Base-by-base conservation (phyloP, 1,139 yeast species). In the Trichomonascaceae sp. region DNA sequence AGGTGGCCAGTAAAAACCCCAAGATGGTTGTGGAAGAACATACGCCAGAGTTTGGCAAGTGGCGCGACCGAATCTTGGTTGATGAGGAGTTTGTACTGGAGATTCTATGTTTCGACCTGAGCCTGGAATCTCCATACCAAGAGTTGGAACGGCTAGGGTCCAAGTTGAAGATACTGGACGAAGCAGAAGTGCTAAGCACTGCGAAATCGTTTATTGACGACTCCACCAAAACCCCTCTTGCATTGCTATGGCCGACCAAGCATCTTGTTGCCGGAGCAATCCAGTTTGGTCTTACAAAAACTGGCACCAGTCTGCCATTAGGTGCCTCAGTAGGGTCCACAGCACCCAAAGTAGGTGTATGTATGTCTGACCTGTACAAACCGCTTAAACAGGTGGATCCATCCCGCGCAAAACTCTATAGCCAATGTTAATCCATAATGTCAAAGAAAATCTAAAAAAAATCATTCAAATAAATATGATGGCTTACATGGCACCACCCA, bases 51-150 rank as follows among this genome's bases (percentile, higher is more conserved):
- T 66, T 60, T 42, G 64, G 70, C 67, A 54, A 62, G 38, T 70
- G 76, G 76, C 55, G 62, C 30, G 71, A 65, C 40, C 50, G 57
- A 4, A 56, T 70, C 17, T 54, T 62, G 3, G 54, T 51, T 39
- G 51, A 59, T 26, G 76, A 70, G 41, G 74, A 68, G 39, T 37
- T 59, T 22, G 43, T 70, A 13, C 51, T 70, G 25, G 69, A 66
- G 39, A 60, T 63, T 0, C 44, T 68, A n/a, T 66, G 71, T 42
- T 70, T 70, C 44, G 76, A 70, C 41, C 57, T 70, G 34, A 54
- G 57, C 2, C 52, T 66, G 11, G 57, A 55, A 13, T 59, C 60
- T 16, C 74, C 74, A 1, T 69, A 67, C 40, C 54, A 51, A 27
- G 33, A 41, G 14, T 40, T 56, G 28, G 37, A 45, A 13, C 33